Conservation (phyloP, 1,284 basidiomycete genomes). For the Pascua sp. region DNA sequence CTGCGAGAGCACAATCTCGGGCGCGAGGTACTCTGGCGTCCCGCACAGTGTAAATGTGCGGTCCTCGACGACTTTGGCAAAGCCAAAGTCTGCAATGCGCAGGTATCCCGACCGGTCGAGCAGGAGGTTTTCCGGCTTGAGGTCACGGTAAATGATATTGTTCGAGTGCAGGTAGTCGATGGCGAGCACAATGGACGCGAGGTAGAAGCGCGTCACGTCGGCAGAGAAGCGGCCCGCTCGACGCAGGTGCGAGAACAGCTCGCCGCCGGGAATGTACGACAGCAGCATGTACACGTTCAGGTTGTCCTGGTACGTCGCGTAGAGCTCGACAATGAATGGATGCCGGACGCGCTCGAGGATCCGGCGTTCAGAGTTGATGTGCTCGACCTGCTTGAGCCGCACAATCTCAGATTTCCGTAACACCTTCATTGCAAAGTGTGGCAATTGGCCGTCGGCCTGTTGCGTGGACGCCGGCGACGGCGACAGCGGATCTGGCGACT, state of each 20-base stretch:
- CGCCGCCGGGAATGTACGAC: conserved; percentile 55
- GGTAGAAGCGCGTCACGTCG: conserved; percentile 56
- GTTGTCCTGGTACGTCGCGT: conserved; percentile 52
- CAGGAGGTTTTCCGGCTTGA: conserved; percentile 56
- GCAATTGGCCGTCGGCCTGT: conserved; percentile 44
- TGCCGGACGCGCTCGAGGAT: conserved; percentile 56
- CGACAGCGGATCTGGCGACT: conserved; percentile 36
- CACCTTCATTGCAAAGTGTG: conserved; percentile 56
- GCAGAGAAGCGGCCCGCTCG: conserved; percentile 52
- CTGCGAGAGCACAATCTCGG: conserved; percentile 52
- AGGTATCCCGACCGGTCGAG: conserved; percentile 51
- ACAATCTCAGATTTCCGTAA: conserved; percentile 55
- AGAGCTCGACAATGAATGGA: conserved; percentile 58
- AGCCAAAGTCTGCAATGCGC: conserved; percentile 55
- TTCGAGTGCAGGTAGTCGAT: conserved; percentile 52
- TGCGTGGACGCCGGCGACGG: conserved; percentile 41
- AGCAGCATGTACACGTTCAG: conserved; percentile 57
- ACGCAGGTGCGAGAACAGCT: conserved; percentile 55
- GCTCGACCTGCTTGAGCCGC: conserved; percentile 56
- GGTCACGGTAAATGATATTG: conserved; percentile 54
- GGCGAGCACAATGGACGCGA: conserved; percentile 54
- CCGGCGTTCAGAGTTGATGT: conserved; percentile 56
- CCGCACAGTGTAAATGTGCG: conserved; percentile 52
- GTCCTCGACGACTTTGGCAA: conserved; percentile 53
- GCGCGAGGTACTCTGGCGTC: conserved; percentile 53